Conservation (phyloP, 768 basidiomycete species). For the Mycena olivaceomarginata region DNA sequence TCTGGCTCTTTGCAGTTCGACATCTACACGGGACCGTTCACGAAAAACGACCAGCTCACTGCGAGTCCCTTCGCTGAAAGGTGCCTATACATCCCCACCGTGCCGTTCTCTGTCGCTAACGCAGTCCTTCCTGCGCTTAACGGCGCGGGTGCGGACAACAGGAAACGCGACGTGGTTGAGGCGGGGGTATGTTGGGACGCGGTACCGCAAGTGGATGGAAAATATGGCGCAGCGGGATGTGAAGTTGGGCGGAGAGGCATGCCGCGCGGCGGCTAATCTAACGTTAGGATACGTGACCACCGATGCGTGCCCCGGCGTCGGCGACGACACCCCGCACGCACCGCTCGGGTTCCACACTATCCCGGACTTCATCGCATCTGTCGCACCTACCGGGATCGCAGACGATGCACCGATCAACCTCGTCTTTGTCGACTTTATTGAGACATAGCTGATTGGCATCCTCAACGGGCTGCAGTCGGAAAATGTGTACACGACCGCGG, state of each 20-base stretch:
- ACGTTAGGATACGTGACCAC: constrained; percentile 86
- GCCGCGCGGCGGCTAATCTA: constrained; percentile 67
- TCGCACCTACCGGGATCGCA: constrained; percentile 66
- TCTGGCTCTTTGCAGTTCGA: constrained; percentile 81
- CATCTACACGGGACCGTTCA: constrained; percentile 82
- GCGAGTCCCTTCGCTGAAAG: constrained; percentile 81
- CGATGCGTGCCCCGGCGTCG: constrained; percentile 84
- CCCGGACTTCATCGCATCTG: constrained; percentile 78
- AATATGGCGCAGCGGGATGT: constrained; percentile 65
- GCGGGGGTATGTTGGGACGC: constrained; percentile 69
- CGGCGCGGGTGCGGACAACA: constrained; percentile 61
- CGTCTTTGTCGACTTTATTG: constrained; percentile 86
- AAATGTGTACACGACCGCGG: constrained; percentile 68
- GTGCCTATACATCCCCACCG: constrained; percentile 77
- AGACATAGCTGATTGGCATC: constrained; percentile 67
- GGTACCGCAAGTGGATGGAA: constrained; percentile 75
- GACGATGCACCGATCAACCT: constrained; percentile 78
- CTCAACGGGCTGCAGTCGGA: constrained; percentile 71
- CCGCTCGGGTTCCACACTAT: constrained; percentile 73
- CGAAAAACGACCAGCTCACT: constrained; percentile 88
- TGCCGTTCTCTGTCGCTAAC: constrained; percentile 70
- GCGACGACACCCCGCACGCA: constrained; percentile 82
- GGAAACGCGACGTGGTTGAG: constrained; percentile 57
- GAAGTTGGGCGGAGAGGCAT: constrained; percentile 56
- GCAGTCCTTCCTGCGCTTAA: constrained; percentile 75